Conservation (phyloP, 768 basidiomycete species). For the Scleroderma citrinum region DNA sequence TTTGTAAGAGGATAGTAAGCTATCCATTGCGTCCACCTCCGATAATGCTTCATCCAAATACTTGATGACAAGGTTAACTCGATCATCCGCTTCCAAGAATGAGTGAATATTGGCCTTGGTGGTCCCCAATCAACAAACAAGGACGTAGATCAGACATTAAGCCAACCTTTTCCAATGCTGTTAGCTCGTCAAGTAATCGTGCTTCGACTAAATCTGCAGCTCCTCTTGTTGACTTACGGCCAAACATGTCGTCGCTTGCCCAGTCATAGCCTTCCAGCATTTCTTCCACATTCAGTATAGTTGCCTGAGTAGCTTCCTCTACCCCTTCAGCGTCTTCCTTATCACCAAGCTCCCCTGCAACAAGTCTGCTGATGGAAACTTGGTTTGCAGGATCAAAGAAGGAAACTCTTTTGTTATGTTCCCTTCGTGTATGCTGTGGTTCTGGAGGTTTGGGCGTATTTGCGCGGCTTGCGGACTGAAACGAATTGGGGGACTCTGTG, state of each 20-base stretch:
- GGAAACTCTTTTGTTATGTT: slow-evolving; percentile 69
- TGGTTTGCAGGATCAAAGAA: slow-evolving; percentile 82
- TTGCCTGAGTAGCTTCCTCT: slow-evolving; percentile 73
- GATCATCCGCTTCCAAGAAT: slow-evolving; percentile 93
- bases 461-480: slow-evolving; percentile 17
- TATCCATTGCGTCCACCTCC: slow-evolving; percentile 89
- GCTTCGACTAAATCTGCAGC: slow-evolving; percentile 92
- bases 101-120: slow-evolving; percentile 92
- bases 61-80: slow-evolving; percentile 78
- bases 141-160: background rate
- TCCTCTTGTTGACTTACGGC: slow-evolving; percentile 56
- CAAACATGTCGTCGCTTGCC: slow-evolving; percentile 76
- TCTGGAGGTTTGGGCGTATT: slow-evolving; percentile 30
- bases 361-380: slow-evolving; percentile 61
- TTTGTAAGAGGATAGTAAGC: slow-evolving; percentile 87
- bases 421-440: slow-evolving; percentile 36
- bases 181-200: slow-evolving; percentile 79
- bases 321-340: slow-evolving; percentile 53
- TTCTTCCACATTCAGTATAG: slow-evolving; percentile 90
- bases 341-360: slow-evolving; percentile 39
- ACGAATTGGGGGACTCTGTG: slow-evolving; percentile 11
- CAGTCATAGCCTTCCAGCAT: slow-evolving; percentile 99
- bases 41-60: slow-evolving; percentile 83
- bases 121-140: slow-evolving; percentile 3
- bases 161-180: slow-evolving; percentile 86